Evolutionary conservation across 192 early-diverging fungal species (phyloP).

Genomic region (Phlyctochytrium bullatum): DNA sequence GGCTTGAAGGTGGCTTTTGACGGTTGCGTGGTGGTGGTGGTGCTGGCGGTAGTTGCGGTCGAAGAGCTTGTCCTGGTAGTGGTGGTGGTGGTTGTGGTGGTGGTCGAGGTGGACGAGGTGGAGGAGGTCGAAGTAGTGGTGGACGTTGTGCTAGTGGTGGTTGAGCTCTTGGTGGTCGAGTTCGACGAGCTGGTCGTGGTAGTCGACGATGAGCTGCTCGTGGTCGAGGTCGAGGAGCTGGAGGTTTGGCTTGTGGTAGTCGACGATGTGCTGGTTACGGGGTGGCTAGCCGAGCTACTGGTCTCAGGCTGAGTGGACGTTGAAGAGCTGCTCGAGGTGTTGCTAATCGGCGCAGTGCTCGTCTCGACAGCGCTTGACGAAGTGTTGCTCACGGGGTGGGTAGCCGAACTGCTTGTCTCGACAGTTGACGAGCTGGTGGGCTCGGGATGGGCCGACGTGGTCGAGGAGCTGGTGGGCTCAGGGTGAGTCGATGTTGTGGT

Average conservation of each 20-base stretch:
- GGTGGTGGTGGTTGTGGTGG: background rate
- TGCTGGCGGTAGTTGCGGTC: background rate
- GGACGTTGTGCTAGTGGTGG: background rate
- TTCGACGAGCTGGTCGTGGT: background rate
- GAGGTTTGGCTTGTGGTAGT: background rate
- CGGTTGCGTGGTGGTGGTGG: slow-evolving; percentile 1
- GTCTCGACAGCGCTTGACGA: background rate
- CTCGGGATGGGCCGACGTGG: background rate
- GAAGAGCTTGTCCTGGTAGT: background rate
- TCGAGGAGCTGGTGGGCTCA: background rate
- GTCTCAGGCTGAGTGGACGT: background rate
- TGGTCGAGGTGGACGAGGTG: background rate
- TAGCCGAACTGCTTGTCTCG: background rate
- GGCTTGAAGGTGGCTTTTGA: background rate
- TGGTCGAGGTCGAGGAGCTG: slow-evolving; percentile 1
- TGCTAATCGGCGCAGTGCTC: background rate
- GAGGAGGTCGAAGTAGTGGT: background rate
- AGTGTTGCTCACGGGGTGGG: background rate
- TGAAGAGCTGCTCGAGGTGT: background rate
- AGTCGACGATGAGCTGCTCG: background rate
- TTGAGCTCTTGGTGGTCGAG: background rate
- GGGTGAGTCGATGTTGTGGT: background rate
- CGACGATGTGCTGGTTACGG: background rate
- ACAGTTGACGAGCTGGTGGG: background rate
- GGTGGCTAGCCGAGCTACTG: background rate